Conservation (phyloP, 805 yeast species). For the Suhomyces sp. region DNA sequence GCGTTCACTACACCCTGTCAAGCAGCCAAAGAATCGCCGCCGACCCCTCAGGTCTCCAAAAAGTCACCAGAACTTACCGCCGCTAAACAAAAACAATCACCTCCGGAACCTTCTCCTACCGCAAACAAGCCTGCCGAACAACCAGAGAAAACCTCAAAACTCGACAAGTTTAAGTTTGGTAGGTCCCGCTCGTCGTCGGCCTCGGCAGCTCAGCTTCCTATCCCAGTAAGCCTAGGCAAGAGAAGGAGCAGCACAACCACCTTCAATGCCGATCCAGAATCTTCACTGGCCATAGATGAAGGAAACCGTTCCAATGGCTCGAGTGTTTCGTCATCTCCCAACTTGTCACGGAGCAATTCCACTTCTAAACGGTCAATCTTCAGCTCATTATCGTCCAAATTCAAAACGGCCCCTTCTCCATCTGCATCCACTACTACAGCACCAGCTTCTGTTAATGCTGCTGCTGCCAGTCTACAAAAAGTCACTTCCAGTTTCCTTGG, state of each 20-base stretch:
- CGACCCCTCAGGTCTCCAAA: neutral
- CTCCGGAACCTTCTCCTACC: neutral
- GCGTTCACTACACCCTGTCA: neutral
- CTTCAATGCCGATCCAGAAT: conserved; percentile 2
- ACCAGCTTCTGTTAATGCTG: neutral
- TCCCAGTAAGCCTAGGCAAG: conserved; percentile 1
- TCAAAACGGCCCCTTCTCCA: conserved; percentile 19
- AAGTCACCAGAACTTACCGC: neutral
- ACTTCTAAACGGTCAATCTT: conserved; percentile 28
- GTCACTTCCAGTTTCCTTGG: neutral
- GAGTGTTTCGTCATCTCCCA: conserved; percentile 10
- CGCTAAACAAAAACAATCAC: neutral
- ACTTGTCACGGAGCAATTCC: conserved; percentile 15
- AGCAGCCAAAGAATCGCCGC: neutral
- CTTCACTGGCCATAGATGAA: conserved; percentile 3
- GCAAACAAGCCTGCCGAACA: neutral
- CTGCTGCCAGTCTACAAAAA: neutral
- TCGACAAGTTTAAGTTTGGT: conserved; percentile 24
- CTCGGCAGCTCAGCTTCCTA: conserved; percentile 6
- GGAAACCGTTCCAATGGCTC: neutral
- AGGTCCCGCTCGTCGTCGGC: conserved; percentile 27
- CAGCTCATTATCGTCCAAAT: conserved; percentile 40
- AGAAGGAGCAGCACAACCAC: conserved; percentile 7
- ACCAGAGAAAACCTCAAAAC: conserved; percentile 13
- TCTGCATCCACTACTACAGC: neutral